Evolutionary conservation across 2,329 filamentous ascomycete genomes (phyloP).

Genomic region (Claviceps sp.): DNA sequence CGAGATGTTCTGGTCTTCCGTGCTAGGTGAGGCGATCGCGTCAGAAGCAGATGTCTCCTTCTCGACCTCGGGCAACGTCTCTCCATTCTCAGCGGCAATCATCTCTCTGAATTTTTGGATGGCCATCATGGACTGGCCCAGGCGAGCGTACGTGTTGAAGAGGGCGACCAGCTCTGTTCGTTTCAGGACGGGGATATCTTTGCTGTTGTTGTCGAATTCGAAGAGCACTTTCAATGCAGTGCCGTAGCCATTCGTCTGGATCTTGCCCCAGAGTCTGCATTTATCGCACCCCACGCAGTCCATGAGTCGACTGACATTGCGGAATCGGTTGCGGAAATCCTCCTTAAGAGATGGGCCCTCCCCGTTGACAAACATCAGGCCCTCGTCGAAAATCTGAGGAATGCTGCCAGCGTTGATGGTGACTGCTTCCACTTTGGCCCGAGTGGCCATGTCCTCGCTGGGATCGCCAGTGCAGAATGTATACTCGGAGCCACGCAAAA

Average conservation of each 20-base stretch:
- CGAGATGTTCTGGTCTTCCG: conserved; percentile 19
- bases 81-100: conserved; percentile 30
- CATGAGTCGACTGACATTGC: conserved; percentile 94
- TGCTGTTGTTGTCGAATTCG: conserved; percentile 63
- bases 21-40: conserved; percentile 1
- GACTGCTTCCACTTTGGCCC: conserved; percentile 66
- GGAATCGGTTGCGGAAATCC: conserved; percentile 93
- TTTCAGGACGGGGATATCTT: conserved; percentile 57
- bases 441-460: conserved; percentile 64
- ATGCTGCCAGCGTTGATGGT: conserved; percentile 55
- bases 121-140: conserved; percentile 67
- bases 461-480: conserved; percentile 86
- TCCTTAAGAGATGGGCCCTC: conserved; percentile 74
- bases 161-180: conserved; percentile 88
- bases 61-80: conserved; percentile 13
- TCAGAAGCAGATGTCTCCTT: neutral
- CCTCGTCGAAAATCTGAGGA: conserved; percentile 86
- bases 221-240: conserved; percentile 92
- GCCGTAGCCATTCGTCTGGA: conserved; percentile 90
- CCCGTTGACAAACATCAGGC: conserved; percentile 79
- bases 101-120: conserved; percentile 57
- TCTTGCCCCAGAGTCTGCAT: conserved; percentile 93
- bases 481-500: conserved; percentile 55
- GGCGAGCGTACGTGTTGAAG: conserved; percentile 83
- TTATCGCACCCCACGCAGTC: conserved; percentile 98